Evolutionary conservation across 1,139 yeast species (phyloP), one percentile per base, ranked within the genome.

Genomic region (Saccharomyces hybrid): DNA sequence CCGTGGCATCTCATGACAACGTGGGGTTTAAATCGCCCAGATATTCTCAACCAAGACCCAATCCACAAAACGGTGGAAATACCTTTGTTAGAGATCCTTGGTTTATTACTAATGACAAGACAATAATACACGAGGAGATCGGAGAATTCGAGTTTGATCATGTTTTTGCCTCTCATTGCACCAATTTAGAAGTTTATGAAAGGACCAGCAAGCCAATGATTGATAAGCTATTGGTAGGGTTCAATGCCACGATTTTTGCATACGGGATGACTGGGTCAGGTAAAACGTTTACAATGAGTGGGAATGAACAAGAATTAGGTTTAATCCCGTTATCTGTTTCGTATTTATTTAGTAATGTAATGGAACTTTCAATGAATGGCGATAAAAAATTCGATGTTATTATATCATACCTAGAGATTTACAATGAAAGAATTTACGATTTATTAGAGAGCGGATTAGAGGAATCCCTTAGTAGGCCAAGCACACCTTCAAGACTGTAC

Each of bases 251-350:
- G 0, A 84, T 91, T 0, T 89, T 91, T 70, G 96, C 97, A 2
- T 89, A 90, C 66, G 96, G 97, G 50, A 88, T 88, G 91, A 89
- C 98, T 0, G 98, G 98, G 0, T 88, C 97, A 1, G 98, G 98
- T 32, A 91, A 91, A 69, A 91, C 98, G 0, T 86, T 82, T 66
- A 66, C 70, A 5, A 66, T 91, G 97, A 86, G 86, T 60, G 97
- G 97, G 38, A 75, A 78, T 11, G 75, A 73, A 0, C 61, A 67
- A 1, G 89, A 87, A 61, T 85, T 88, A 0, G 97, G 97, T 27
- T 79, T 90, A 55, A 88, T 90, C 47, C 86, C 87, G 26, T 74
- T 84, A 47, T 86, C 96, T 0, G 83, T 86, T 4, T 77, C 78
- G 57, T 84, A 86, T 52, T 78, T 90, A 5, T 90, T 85, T 64